Conservation (phyloP, 1,284 basidiomycete species). For the Pascua guehoae region DNA sequence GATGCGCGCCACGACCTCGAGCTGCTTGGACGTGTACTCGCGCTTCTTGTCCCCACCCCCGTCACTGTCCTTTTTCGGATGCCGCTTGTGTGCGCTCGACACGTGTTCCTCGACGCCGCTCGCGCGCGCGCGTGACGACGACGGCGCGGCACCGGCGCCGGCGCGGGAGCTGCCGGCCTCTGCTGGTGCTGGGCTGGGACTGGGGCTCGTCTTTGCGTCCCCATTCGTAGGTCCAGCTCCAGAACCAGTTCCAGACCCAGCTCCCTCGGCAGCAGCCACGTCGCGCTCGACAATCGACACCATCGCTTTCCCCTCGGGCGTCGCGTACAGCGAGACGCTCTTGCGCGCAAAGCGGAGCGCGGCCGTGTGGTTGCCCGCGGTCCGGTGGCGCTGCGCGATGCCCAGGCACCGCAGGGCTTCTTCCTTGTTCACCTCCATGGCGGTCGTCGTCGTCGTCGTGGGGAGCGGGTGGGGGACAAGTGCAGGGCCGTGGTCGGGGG, state of each 20-base stretch:
- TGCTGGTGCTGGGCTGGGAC: too few relatives aligned
- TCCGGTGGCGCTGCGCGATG: slow-evolving; percentile 70
- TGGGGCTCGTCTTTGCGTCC: neutral
- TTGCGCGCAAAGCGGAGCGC: slow-evolving; percentile 91
- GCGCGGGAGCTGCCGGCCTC: neutral
- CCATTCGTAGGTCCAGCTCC: neutral
- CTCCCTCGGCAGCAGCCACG: slow-evolving; percentile 27
- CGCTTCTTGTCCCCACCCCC: slow-evolving; percentile 54
- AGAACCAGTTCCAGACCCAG: slow-evolving; percentile 27
- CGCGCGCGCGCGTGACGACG: slow-evolving; percentile 25
- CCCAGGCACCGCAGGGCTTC: slow-evolving; percentile 75
- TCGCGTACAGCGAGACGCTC: slow-evolving; percentile 76
- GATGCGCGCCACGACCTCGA: slow-evolving; percentile 80
- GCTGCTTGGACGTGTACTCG: slow-evolving; percentile 82
- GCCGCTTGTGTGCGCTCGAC: slow-evolving; percentile 38
- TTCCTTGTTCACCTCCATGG: slow-evolving; percentile 85
- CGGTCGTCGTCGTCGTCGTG: neutral
- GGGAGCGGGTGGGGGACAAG: too few relatives aligned
- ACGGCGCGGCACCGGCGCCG: slow-evolving; percentile 3
- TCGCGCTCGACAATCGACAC: slow-evolving; percentile 47
- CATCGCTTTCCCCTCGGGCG: slow-evolving; percentile 64
- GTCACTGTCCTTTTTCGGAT: neutral
- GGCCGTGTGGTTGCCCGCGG: slow-evolving; percentile 65
- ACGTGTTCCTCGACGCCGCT: slow-evolving; percentile 48
- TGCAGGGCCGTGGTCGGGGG: too few relatives aligned